Evolutionary conservation across 768 basidiomycete genomes (phyloP).

Genomic region (Suillus subaureus): DNA sequence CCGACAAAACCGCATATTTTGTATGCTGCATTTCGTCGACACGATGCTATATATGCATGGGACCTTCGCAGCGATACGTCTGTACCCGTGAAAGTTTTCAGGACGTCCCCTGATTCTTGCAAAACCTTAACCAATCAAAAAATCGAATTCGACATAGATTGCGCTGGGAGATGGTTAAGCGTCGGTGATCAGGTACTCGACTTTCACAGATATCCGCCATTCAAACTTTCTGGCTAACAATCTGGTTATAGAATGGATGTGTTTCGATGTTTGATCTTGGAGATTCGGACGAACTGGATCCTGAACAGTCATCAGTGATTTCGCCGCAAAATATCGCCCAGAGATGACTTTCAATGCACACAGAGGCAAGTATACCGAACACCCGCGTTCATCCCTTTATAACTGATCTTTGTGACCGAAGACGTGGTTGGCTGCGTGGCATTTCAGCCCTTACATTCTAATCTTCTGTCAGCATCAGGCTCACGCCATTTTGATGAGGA

Average conservation of each 20-base stretch:
- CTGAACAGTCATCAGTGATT: conserved; percentile 1
- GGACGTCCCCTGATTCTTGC: not conserved
- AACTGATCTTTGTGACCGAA: conserved; percentile 26
- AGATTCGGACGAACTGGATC: conserved; percentile 8
- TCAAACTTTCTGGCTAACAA: not conserved
- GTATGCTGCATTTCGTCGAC: conserved; percentile 77
- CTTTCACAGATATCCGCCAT: not conserved
- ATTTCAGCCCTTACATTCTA: conserved; percentile 67
- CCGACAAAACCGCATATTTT: conserved; percentile 69
- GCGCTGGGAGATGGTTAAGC: conserved; percentile 61
- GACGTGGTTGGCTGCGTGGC: conserved; percentile 74
- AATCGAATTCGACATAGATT: conserved; percentile 76
- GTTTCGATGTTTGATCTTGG: conserved; percentile 61
- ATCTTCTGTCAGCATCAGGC: conserved; percentile 69
- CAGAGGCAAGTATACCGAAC: conserved; percentile 43
- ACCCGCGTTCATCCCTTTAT: not conserved
- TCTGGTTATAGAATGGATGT: conserved; percentile 50
- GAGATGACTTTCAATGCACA: conserved; percentile 53
- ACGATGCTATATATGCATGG: conserved; percentile 66
- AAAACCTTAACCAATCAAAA: conserved; percentile 68
- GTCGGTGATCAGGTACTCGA: conserved; percentile 64
- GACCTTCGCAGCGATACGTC: conserved; percentile 68
- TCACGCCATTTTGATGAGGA: conserved; percentile 65
- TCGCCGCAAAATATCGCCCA: conserved; percentile 28
- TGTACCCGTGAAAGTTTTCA: conserved; percentile 42